Percentiles rank a stretch among this genome's conserved stretches.
Conservation (phyloP, 306 rosid species). For the Corylus avellana region DNA sequence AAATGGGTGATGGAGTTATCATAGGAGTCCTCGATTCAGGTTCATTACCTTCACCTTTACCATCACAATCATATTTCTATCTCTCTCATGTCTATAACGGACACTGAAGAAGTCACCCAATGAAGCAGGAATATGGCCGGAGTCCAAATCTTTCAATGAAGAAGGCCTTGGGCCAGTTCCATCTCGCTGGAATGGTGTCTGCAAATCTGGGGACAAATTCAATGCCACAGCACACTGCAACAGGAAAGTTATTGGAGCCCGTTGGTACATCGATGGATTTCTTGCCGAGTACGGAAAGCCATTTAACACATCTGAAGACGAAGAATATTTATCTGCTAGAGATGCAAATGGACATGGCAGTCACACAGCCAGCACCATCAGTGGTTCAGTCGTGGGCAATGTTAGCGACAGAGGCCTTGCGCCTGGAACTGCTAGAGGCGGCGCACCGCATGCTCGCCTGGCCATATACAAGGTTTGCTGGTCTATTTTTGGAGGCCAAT, state of each 20-base stretch:
- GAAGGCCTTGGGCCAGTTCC: constrained; percentile 50
- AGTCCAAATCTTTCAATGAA: constrained; percentile 45
- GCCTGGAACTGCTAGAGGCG: constrained; percentile 45
- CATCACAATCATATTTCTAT: background rate
- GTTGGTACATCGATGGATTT: constrained; percentile 44
- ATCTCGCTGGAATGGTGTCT: constrained; percentile 51
- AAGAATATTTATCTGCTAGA: constrained; percentile 44
- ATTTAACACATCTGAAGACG: constrained; percentile 21
- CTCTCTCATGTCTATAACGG: background rate
- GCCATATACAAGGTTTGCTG: constrained; percentile 62
- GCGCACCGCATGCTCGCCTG: constrained; percentile 49
- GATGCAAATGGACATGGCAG: constrained; percentile 47
- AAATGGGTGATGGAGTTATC: constrained; percentile 44
- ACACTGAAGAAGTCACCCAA: background rate
- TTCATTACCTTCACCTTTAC: background rate
- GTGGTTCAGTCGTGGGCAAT: constrained; percentile 37
- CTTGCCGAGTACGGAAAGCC: constrained; percentile 40
- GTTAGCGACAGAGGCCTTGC: constrained; percentile 46
- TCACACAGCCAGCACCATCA: constrained; percentile 50
- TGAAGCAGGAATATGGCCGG: constrained; percentile 59
- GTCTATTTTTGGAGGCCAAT: constrained; percentile 30
- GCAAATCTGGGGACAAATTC: constrained; percentile 45
- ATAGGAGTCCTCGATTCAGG: constrained; percentile 59
- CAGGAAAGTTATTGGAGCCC: constrained; percentile 55
- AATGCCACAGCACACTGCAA: constrained; percentile 45